Evolutionary conservation across 345 rosid genomes (phyloP).

Genomic region (Arabis hirsuta): DNA sequence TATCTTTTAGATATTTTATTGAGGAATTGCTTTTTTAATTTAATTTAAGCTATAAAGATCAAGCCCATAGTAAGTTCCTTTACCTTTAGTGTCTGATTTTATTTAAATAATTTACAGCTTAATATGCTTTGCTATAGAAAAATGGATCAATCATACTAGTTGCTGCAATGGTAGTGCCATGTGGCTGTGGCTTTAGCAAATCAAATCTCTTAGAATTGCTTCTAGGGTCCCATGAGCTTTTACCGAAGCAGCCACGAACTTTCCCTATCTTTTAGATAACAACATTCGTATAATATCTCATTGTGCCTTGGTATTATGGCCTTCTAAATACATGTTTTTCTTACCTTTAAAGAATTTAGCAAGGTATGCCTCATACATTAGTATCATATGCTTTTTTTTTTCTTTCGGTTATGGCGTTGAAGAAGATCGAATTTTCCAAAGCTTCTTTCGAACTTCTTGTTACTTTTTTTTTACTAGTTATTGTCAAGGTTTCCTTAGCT

Average conservation of each 20-base stretch:
- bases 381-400: not conserved
- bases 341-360: constrained; percentile 9
- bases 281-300: constrained; percentile 13
- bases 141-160: constrained; percentile 42
- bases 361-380: not conserved
- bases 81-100: constrained; percentile 18
- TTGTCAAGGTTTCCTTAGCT: not conserved
- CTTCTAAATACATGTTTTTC: constrained; percentile 6
- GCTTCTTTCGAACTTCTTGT: constrained; percentile 3
- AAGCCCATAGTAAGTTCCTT: constrained; percentile 24
- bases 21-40: not conserved
- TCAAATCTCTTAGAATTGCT: constrained; percentile 40
- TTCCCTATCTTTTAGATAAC: constrained; percentile 28
- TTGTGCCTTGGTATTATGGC: not conserved
- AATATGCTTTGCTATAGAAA: constrained; percentile 21
- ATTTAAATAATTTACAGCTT: constrained; percentile 21
- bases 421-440: not conserved
- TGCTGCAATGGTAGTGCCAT: constrained; percentile 39
- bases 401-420: not conserved
- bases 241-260: constrained; percentile 28
- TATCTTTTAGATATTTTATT: constrained; percentile 31
- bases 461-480: not conserved
- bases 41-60: constrained; percentile 20
- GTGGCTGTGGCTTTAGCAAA: constrained; percentile 45
- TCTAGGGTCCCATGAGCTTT: constrained; percentile 43